phyloP scores from a whole-genome alignment of 1,284 basidiomycete genomes.

The Blastosporella zonata region DNA sequence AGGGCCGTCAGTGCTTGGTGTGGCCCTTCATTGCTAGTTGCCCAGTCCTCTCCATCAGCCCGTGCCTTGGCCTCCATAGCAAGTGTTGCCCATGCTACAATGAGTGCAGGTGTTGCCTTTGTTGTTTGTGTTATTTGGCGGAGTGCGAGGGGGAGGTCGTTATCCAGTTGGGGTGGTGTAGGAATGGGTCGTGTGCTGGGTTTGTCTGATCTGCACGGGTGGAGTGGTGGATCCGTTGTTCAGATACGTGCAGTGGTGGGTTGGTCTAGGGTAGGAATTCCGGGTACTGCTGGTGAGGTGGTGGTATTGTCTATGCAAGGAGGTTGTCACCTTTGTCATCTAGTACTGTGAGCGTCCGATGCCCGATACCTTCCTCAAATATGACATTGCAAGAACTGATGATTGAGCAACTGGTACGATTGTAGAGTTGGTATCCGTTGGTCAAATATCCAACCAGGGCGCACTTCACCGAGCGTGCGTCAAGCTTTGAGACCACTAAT shows the following conservation, averaged over 20 bases:
- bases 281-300: neutral
- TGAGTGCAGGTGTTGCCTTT: neutral
- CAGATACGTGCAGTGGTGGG: neutral
- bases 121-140: neutral
- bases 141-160: neutral
- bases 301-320: neutral
- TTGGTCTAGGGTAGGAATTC: neutral
- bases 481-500: conserved; percentile 21
- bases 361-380: conserved; percentile 23
- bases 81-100: neutral
- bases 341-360: conserved; percentile 10
- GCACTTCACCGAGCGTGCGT: conserved; percentile 19
- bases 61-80: neutral
- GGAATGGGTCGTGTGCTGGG: neutral
- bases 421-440: conserved; percentile 22
- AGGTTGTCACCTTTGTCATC: neutral
- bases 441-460: conserved; percentile 24
- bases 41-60: neutral
- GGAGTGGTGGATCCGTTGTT: neutral
- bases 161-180: neutral
- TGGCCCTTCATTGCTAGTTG: neutral
- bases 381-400: conserved; percentile 22
- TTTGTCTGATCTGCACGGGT: no score
- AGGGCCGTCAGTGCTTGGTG: neutral
- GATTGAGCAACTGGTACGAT: conserved; percentile 6